These are phyloP conservation scores for Aureobasidium sp. DNA, from an alignment of 2,329 filamentous ascomycete species.

Conservation along the genomic window DNA sequence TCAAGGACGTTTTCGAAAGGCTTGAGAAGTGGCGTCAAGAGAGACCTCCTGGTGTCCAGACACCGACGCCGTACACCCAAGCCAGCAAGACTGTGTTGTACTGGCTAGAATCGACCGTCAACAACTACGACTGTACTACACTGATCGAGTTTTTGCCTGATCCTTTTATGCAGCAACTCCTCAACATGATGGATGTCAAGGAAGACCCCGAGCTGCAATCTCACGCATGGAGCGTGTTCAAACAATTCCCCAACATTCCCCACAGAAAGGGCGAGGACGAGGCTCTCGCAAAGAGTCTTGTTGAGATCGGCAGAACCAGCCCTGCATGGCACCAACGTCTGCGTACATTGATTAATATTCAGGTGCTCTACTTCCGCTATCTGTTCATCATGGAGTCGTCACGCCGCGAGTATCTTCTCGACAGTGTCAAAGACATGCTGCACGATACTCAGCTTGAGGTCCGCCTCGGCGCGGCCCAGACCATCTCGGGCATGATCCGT, in stretches of 20 bases:
- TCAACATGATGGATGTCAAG: conserved; percentile 99
- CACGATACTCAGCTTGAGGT: conserved; percentile 89
- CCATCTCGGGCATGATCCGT: conserved; percentile 93
- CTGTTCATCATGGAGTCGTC: conserved; percentile 74
- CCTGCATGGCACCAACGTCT: conserved; percentile 92
- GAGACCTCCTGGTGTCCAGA: conserved; percentile 80
- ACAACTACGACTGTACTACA: conserved; percentile 86
- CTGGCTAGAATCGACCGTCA: conserved; percentile 88
- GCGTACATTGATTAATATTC: conserved; percentile 93
- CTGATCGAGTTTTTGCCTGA: conserved; percentile 86
- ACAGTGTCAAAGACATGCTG: conserved; percentile 93
- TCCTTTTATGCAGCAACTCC: conserved; percentile 80
- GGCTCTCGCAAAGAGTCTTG: conserved; percentile 75
- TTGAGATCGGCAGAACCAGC: conserved; percentile 78
- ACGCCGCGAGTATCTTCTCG: conserved; percentile 75
- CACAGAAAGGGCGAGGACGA: conserved; percentile 80
- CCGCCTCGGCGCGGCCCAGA: conserved; percentile 83
- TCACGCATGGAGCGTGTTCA: conserved; percentile 92
- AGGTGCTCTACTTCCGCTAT: conserved; percentile 95
- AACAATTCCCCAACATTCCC: conserved; percentile 90
- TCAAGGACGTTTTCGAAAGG: conserved; percentile 67
- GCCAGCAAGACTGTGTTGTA: conserved; percentile 92
- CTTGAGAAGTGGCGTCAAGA: conserved; percentile 84
- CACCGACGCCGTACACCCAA: conserved; percentile 87
- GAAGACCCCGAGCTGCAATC: conserved; percentile 94